Evolutionary conservation across 176 grass and related monocot species (phyloP), one percentile per base, ranked within the genome.

Genomic region (Triticum urartu): DNA sequence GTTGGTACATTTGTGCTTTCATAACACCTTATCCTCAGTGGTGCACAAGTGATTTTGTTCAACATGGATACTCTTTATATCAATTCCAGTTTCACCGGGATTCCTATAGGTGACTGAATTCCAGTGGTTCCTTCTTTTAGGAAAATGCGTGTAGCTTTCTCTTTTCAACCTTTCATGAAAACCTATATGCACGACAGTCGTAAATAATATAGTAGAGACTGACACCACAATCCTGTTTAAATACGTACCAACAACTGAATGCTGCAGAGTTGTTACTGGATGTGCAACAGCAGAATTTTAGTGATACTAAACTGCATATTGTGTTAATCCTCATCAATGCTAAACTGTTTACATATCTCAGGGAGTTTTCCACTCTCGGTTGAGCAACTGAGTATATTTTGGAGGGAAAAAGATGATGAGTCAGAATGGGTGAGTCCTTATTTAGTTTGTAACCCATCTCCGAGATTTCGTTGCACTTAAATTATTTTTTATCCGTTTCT

Each of bases 391-490:
- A 56, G 64, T 77, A 94, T 99, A 84, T 96, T 89, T 86, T 96
- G 94, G 92, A 99, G 83, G 87, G 97, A 94, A 75, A 99, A 99
- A 83, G 89, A 99, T 81, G 92, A 95, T 87, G 97, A 99, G 86
- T 92, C 90, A 72, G 94, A 94, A 92, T 99, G 97, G 97, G 97
- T 99, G 79, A 83, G 93, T 86, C 79, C 9, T 60, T 62, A 47
- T 79, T 77, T 83, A 33, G 8, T 63, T 81, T 79, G 4, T 79
- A 26, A 67, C 35, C 25, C 36, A 13, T 73, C 22, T 89, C 68
- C 5, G 62, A 63, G 4, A 22, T 80, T 75, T 84, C 26, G 76
- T 59, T 17, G 13, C 35, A 68, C 47, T 59, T 9, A 40, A 40
- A 79, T 59, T 84, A 62, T 24, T 17, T 2, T 58, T 58, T 33